Evolutionary conservation across 306 rosid genomes (phyloP).

Genomic region (Boehmeria nivea): DNA sequence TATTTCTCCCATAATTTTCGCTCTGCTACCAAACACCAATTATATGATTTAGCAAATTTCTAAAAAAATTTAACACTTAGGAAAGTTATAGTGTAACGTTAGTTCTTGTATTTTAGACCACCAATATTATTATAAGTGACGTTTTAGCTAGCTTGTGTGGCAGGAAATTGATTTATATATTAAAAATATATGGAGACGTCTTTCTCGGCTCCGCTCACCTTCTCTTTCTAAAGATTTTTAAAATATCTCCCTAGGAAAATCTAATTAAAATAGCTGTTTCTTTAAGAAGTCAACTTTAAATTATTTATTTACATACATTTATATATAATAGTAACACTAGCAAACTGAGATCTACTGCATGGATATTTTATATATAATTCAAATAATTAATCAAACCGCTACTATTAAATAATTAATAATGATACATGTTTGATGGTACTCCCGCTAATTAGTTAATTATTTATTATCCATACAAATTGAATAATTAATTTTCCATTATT

Average conservation of each 20-base stretch:
- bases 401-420: neutral
- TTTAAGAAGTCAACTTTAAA: neutral
- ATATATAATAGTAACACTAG: neutral
- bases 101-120: too few species aligned
- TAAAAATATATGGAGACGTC: too few species aligned
- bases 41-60: too few species aligned
- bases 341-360: neutral
- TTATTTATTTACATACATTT: neutral
- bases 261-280: neutral
- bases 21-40: too few species aligned
- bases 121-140: too few species aligned
- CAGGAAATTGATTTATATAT: too few species aligned
- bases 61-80: too few species aligned
- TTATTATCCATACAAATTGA: neutral
- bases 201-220: too few species aligned
- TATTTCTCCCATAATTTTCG: too few species aligned
- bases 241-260: neutral
- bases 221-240: too few species aligned
- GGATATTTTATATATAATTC: constrained; percentile 1
- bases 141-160: too few species aligned
- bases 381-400: neutral
- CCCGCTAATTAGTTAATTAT: neutral
- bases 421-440: neutral
- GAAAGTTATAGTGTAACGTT: too few species aligned
- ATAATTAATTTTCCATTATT: neutral